phyloP scores from a whole-genome alignment of 176 grass and related monocot genomes.

The Tuctoria greenei region DNA sequence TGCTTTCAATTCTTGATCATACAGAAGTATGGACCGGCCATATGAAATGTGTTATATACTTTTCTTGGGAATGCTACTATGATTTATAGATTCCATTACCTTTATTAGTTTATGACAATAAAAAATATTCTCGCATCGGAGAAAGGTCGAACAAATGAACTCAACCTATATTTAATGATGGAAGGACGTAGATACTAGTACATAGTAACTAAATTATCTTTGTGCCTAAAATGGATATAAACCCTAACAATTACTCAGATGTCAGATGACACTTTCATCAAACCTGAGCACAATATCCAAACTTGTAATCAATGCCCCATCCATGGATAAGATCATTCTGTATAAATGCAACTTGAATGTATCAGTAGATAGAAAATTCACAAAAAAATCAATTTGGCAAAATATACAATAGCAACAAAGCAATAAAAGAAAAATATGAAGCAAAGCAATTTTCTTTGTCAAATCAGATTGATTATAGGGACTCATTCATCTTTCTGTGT shows the following conservation, averaged over 20 bases:
- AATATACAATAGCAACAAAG: neutral
- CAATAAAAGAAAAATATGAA: slow-evolving; percentile 1
- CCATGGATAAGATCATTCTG: slow-evolving; percentile 94
- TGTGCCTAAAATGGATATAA: neutral
- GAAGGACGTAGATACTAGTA: neutral
- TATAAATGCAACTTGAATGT: slow-evolving; percentile 27
- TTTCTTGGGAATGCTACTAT: neutral
- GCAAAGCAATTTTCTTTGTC: neutral
- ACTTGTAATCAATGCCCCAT: slow-evolving; percentile 95
- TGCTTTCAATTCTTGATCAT: neutral
- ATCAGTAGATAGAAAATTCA: slow-evolving; percentile 15
- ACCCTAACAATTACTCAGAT: slow-evolving; percentile 25
- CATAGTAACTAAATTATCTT: neutral
- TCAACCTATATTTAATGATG: neutral
- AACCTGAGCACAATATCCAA: slow-evolving; percentile 97
- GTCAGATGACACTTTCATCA: slow-evolving; percentile 20
- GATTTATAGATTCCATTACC: neutral
- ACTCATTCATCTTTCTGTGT: neutral
- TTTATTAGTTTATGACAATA: neutral
- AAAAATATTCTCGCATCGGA: neutral
- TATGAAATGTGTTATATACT: neutral
- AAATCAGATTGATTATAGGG: too few species aligned
- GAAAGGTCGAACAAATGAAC: neutral
- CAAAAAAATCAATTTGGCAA: neutral
- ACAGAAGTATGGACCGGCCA: neutral